Evolutionary conservation across 2,329 filamentous ascomycete genomes (phyloP).

Genomic region (Microsporum canis): DNA sequence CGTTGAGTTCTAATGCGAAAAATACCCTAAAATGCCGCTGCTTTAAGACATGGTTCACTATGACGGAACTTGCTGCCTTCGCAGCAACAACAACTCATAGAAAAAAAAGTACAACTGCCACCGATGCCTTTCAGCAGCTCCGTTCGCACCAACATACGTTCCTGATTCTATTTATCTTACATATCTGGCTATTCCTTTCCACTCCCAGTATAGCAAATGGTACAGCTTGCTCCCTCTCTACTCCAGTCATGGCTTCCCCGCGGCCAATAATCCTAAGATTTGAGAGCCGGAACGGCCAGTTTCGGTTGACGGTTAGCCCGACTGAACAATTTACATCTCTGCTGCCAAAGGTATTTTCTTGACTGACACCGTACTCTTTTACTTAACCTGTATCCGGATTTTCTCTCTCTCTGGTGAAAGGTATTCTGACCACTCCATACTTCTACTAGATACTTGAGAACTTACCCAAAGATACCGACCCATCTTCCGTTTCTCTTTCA

Average conservation of each 20-base stretch:
- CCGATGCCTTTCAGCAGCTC: not conserved
- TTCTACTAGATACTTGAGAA: constrained; percentile 44
- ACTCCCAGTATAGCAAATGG: not conserved
- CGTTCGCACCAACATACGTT: not conserved
- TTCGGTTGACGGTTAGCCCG: constrained; percentile 67
- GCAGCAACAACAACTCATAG: not conserved
- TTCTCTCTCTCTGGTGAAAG: not conserved
- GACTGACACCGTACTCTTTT: not conserved
- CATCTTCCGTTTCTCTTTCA: constrained; percentile 46
- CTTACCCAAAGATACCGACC: constrained; percentile 45
- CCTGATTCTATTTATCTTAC: not conserved
- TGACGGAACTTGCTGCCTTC: not conserved
- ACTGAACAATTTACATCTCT: constrained; percentile 57
- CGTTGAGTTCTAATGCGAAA: not conserved
- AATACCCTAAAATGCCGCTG: not conserved
- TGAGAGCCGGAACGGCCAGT: constrained; percentile 84
- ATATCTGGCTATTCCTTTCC: not conserved
- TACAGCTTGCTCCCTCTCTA: not conserved
- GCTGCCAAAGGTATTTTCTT: constrained; percentile 32
- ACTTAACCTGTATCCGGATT: not conserved
- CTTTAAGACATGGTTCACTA: not conserved
- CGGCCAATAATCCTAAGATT: constrained; percentile 69
- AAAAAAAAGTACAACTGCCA: not conserved
- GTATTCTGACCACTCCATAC: not conserved
- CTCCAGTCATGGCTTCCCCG: constrained; percentile 26